Base-by-base conservation (phyloP, 345 rosid genomes). In the Dipteronia sinensis region DNA sequence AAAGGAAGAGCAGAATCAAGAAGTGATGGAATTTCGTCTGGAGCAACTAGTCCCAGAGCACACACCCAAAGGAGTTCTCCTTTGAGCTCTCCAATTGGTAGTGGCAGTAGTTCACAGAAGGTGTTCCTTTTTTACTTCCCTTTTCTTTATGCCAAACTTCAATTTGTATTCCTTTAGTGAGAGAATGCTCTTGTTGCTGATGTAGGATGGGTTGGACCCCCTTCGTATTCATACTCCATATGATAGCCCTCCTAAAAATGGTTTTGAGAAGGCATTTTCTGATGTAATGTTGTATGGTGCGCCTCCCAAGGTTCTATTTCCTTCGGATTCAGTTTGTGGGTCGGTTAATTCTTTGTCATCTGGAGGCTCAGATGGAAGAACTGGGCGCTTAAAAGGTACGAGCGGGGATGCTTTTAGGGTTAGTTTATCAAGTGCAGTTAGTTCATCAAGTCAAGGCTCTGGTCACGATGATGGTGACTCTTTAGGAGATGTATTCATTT, bases 381-480 rank as follows among this genome's bases (percentile, higher is more conserved):
- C 80, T 76, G 93, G 89, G 34, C 89, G 80, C 65, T 71, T 81
- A 74, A 89, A 83, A 79, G 83, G 83, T 59, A 74, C 71, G 77
- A 80, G 78, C 31, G 80, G 85, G 86, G 97, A 92, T 89, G 89
- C 93, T 80, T 90, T 88, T 83, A 85, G 97, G 85, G 89, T 90
- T 79, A 92, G 94, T 85, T 77, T 92, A 75, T 92, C 97, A 10
- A 90, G 97, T 86, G 97, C 94, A 81, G 90, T 90, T 78, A 92
- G 94, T 76, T 89, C 93, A 73, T 92, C 94, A 40, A 90, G 94
- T 78, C 97, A 90, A 79, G 94, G 94, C 61, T 92, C 97, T 80
- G 94, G 94, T 74, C 94, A 90, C 72, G 93, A 92, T 82, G 94
- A 90, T 61, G 90, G 90, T 74, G 94, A 89, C 82, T 87, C 97